A percentile compares a stretch with the other conserved stretches of the same genome.
Conservation (phyloP, 192 early-diverging fungal genomes). For the Gigaspora rosea region DNA sequence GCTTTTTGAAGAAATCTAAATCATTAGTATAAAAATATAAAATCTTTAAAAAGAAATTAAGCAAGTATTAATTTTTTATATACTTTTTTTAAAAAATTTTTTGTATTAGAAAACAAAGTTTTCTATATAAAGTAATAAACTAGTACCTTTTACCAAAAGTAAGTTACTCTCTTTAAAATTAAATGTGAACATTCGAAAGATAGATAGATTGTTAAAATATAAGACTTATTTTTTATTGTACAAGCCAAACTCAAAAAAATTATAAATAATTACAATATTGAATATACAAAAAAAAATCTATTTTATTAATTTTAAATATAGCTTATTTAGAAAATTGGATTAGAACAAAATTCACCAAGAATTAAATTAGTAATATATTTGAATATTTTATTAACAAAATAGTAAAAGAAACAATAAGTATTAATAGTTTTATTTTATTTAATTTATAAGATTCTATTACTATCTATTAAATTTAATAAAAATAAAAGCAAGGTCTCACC, state of each 20-base stretch:
- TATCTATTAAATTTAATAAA: too few relatives aligned
- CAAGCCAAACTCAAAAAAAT: background rate
- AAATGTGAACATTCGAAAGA: background rate
- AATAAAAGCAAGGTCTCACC: too few relatives aligned
- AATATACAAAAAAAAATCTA: background rate
- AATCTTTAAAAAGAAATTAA: too few relatives aligned
- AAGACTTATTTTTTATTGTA: background rate
- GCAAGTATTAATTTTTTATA: too few relatives aligned
- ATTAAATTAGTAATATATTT: background rate
- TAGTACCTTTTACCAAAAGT: background rate
- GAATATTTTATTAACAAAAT: background rate
- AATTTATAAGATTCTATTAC: background rate
- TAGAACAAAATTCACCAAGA: background rate
- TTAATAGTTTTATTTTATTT: background rate
- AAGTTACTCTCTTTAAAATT: background rate
- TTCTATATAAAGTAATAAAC: too few relatives aligned
- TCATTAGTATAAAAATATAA: too few relatives aligned
- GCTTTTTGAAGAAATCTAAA: too few relatives aligned
- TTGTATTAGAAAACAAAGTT: too few relatives aligned
- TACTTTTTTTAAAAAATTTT: too few relatives aligned
- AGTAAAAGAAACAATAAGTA: background rate
- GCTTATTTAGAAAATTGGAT: background rate
- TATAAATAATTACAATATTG: background rate
- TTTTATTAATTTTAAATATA: background rate
- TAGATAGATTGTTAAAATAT: background rate